Base-by-base conservation (phyloP, 2,329 filamentous ascomycete species). In the Hypoxylon sp. region DNA sequence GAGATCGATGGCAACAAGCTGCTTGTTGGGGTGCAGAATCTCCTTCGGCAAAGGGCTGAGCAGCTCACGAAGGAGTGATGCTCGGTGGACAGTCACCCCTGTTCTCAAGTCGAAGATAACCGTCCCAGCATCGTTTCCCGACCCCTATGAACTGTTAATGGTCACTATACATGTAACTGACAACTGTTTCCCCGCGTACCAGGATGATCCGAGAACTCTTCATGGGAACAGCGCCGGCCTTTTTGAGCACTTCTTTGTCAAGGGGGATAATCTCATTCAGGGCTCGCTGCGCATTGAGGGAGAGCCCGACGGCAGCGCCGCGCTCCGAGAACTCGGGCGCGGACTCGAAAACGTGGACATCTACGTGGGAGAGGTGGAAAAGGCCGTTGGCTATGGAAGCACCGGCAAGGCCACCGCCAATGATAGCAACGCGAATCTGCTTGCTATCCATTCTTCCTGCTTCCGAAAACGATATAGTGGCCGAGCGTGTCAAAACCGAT, bases 281-380 rank as follows among this genome's bases (percentile, higher is more conserved):
- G 15, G 47, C 51, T 20, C 8, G n/a, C 11, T 31, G 47, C 7
- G 52, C 20, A 26, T 40, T 33, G 1, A 11, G 11, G 9, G 18
- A 5, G 23, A 60, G 43, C 10, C 26, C 35, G 5, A 60, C 21
- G 1, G 46, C 47, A 3, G 47, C 41, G 31, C 48, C 57, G 15
- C 52, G 57, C 11, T 52, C 51, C 7, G 38, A 52, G 29, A 60
- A 60, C n/a, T 48, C 37, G 3, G 52, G 48, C 1, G 48, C 52
- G 17, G 57, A 56, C 26, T 60, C 57, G 21, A 37, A 56, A 24
- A 60, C 15, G 7, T 56, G 29, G 4, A 49, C 13, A 5, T 51
- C 42, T 3, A 49, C 15, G 15, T 54, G 31, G 2, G 45, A 15
- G 2, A 52, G 10, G n/a, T 50, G 20, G 15, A 42, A n/a, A 1